Base-by-base conservation (phyloP, 257 asterid genomes). In the Gynochthodes officinalis region DNA sequence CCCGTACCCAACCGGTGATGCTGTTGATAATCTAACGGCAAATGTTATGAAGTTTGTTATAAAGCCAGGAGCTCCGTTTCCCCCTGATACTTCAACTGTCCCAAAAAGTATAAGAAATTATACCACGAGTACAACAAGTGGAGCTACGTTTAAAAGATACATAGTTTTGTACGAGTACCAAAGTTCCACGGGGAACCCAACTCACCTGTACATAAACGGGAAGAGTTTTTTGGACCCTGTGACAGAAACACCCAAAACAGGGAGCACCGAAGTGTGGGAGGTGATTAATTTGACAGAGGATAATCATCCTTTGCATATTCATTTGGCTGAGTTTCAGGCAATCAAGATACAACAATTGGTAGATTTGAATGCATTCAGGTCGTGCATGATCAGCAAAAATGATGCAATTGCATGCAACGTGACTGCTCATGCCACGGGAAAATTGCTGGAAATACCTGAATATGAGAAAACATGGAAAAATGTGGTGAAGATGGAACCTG, bases 401-500 rank as follows among this genome's bases (percentile, higher is more conserved):
- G 75, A 71, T 28, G 75, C 75, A 7, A 15, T 71, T 18, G 69
- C 75, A 4, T 71, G 75, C 25, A 71, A 71, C 10, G 75, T 71
- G 67, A 71, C 68, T 4, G 55, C 6, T 4, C 75, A 71, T 46
- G 69, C 39, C 7, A 44, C 27, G 0, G 75, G 75, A 32, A 59
- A 35, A 1, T 59, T 71, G 2, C 16, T 71, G 3, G 16, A 8
- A 8, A 15, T 71, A 7, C 67, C 68, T 13, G 59, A 59, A 46
- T 71, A 71, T 5, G 75, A 71, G 37, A 71, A 59, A 54, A 71
- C 75, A 27, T 71, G 75, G 75, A 71, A 71, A 46, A 71, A 71
- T 37, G 68, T 63, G 13, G 49, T 73, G 1, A 73, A 73, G 19
- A 63, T 73, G 5, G 71, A 35, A 15, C 64, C 77, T 1, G 71